Evolutionary conservation across 768 basidiomycete genomes (phyloP), one percentile per base, ranked within the genome.

Genomic region (Lactifluus hygrophoroides): DNA sequence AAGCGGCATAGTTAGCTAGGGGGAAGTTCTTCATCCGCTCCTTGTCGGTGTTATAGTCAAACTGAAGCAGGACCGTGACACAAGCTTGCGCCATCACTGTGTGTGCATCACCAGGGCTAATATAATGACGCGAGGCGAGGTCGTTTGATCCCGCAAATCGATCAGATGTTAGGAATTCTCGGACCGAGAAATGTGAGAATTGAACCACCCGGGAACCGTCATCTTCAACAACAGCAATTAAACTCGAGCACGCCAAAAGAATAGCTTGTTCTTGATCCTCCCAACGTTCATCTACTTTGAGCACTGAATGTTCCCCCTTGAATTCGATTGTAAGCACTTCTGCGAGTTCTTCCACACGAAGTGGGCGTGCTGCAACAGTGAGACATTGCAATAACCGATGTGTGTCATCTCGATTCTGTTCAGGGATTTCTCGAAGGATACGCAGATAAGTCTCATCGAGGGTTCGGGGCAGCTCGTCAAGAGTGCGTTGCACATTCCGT

Each of bases 211-310:
- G 25, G 17, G 10, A 40, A 28, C n/a, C 25, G 1, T 4, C 5
- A 11, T 16, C 2, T 16, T 44, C 21, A 5, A 25, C 27, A 5
- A 51, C n/a, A 16, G 51, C 9, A 16, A 51, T n/a, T 16, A 51
- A 19, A 51, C 51, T 51, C 6, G 37, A 40, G 17, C 51, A 51
- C 3, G 38, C 27, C 11, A 35, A 51, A 6, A 51, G 38, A 0
- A 51, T 23, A n/a, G 51, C 51, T 21, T 40, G 23, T 51, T 51
- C 38, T 51, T 40, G 51, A n/a, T 51, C 51, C n/a, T 51, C 38
- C 17, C 27, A 42, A 8, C 37, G 51, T 25, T 9, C 23, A 37
- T n/a, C 38, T 9, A n/a, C 38, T 17, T 51, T 17, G 8, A 51
- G 38, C 9, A 35, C 51, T 25, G 5, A 8, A 23, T n/a, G n/a